Percentiles rank a stretch among this genome's conserved stretches.
These are phyloP conservation scores for Metarhizium brunneum DNA, from an alignment of 2,329 filamentous ascomycete genomes.

Conservation along the genomic window DNA sequence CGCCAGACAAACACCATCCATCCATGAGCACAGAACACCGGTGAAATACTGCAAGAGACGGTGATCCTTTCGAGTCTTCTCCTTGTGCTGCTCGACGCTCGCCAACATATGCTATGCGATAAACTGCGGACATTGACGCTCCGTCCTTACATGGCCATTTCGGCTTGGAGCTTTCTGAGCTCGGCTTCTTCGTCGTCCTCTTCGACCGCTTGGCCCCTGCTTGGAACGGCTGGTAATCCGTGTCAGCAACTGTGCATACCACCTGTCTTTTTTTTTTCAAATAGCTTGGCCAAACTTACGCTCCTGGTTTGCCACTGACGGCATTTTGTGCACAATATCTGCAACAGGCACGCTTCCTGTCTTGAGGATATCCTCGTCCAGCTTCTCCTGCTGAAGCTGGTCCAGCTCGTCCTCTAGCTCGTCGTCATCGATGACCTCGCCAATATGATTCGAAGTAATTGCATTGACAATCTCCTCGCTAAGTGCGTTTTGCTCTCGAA, in stretches of 20 bases:
- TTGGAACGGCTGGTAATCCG: constrained; percentile 19
- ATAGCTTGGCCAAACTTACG: constrained; percentile 44
- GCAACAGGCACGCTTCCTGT: constrained; percentile 76
- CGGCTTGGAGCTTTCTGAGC: constrained; percentile 82
- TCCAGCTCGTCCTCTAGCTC: constrained; percentile 83
- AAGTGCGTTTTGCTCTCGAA: constrained; percentile 86
- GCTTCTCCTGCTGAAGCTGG: constrained; percentile 77
- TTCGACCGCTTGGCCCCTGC: constrained; percentile 38
- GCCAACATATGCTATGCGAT: constrained; percentile 7
- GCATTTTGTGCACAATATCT: constrained; percentile 69
- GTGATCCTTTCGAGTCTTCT: not conserved
- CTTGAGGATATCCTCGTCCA: constrained; percentile 90
- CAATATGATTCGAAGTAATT: constrained; percentile 63
- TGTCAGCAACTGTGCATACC: constrained; percentile 5
- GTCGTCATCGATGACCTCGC: constrained; percentile 68
- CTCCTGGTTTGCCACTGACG: constrained; percentile 63
- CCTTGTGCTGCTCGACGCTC: constrained; percentile 2
- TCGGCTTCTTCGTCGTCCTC: constrained; percentile 97
- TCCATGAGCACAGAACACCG: constrained; percentile 12
- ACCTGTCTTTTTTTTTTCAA: not conserved
- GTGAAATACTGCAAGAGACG: not conserved
- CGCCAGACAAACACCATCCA: constrained; percentile 21
- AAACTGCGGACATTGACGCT: not conserved
- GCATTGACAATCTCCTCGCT: constrained; percentile 87
- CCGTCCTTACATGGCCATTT: constrained; percentile 78